Percentiles rank a stretch among this genome's conserved stretches.
Evolutionary conservation across 495 filamentous ascomycete genomes (phyloP).

Genomic region (Penicillium crystallinum): DNA sequence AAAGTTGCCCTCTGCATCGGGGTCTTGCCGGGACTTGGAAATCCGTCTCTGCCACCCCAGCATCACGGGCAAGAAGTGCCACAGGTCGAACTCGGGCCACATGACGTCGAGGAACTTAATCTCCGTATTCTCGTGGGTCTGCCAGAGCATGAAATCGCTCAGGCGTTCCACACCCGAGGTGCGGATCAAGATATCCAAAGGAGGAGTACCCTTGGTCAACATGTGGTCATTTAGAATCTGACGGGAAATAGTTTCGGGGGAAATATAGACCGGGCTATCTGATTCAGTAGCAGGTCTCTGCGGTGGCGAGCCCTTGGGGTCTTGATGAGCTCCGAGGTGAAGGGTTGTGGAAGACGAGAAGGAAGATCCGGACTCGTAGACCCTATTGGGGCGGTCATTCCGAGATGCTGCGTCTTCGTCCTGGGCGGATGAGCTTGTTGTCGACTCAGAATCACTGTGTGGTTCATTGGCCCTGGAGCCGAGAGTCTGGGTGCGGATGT

Average conservation of each 20-base stretch:
- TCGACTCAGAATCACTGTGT: constrained; percentile 33
- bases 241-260: constrained; percentile 82
- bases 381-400: constrained; percentile 22
- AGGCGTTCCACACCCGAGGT: constrained; percentile 89
- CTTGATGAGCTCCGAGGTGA: constrained; percentile 31
- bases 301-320: constrained; percentile 25
- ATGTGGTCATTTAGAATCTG: constrained; percentile 73
- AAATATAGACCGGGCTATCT: constrained; percentile 33
- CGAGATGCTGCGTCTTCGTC: constrained; percentile 30
- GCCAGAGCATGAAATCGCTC: constrained; percentile 98
- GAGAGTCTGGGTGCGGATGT: constrained; percentile 60
- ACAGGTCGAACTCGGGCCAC: constrained; percentile 95
- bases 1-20: constrained; percentile 40
- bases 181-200: constrained; percentile 81
- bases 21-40: constrained; percentile 39
- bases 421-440: constrained; percentile 29
- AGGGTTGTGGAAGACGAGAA: constrained; percentile 52
- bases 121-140: constrained; percentile 86
- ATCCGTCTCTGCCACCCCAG: constrained; percentile 83
- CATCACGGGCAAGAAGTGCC: constrained; percentile 88
- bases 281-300: constrained; percentile 16
- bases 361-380: constrained; percentile 54
- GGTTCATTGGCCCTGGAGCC: constrained; percentile 36
- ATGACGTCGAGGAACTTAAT: constrained; percentile 87
- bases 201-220: constrained; percentile 78